Conservation (phyloP, 2,329 filamentous ascomycete genomes). For the Talaromyces islandicus region DNA sequence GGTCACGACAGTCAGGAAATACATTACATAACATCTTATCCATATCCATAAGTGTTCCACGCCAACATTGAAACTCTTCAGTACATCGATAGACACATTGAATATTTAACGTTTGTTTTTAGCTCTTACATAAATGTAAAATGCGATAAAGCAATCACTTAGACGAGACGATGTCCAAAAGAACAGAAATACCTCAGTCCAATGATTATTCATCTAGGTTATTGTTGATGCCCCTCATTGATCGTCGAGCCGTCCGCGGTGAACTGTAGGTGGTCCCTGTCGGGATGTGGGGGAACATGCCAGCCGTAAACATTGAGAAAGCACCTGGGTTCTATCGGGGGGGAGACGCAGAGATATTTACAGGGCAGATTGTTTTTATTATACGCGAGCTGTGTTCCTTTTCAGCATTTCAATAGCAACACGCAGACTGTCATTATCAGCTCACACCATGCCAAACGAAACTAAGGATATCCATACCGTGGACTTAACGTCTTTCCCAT, state of each 20-base stretch:
- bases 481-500: constrained; percentile 31
- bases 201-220: background rate
- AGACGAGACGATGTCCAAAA: no score
- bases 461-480: constrained; percentile 27
- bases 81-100: no score
- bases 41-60: no score
- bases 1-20: no score
- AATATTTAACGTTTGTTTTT: no score
- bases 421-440: background rate
- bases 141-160: no score
- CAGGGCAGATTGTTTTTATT: background rate
- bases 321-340: background rate
- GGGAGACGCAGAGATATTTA: background rate
- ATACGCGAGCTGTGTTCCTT: background rate
- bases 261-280: background rate
- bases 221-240: background rate
- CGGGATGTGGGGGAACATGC: background rate
- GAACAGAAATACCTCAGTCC: background rate
- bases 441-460: constrained; percentile 11
- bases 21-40: no score
- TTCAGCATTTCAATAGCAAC: background rate
- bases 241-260: background rate
- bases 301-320: background rate
- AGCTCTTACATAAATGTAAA: no score
- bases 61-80: no score